Conservation (phyloP, 805 yeast species). For the Candida ulmi region DNA sequence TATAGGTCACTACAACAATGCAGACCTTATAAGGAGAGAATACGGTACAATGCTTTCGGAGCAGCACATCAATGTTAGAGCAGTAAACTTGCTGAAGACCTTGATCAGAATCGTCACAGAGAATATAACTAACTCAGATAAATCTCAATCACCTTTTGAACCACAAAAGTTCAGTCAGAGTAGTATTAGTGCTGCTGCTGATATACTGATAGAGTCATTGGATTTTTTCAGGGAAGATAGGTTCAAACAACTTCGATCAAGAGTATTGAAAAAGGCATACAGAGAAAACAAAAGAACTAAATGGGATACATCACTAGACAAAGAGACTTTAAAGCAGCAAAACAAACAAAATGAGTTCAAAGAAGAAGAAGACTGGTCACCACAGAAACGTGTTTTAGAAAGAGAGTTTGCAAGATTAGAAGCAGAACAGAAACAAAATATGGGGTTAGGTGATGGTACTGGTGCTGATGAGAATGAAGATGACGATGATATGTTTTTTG, state of each 20-base stretch:
- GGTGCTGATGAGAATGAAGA: constrained; percentile 1
- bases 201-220: constrained; percentile 8
- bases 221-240: constrained; percentile 6
- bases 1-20: constrained; percentile 22
- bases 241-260: constrained; percentile 7
- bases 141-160: too few species aligned
- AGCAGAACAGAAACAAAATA: neutral
- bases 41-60: constrained; percentile 21
- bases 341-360: neutral
- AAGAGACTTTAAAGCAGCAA: neutral
- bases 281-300: constrained; percentile 4
- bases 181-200: constrained; percentile 11
- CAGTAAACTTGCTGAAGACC: constrained; percentile 24
- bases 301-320: neutral
- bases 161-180: constrained; percentile 2
- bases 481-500: neutral
- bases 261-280: constrained; percentile 9
- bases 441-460: constrained; percentile 3
- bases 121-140: too few species aligned
- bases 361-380: constrained; percentile 12
- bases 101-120: constrained; percentile 13
- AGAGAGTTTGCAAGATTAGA: constrained; percentile 2
- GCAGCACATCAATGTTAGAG: constrained; percentile 27
- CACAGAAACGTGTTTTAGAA: constrained; percentile 17
- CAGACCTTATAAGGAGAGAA: constrained; percentile 20